Percentiles rank a stretch among this genome's conserved stretches.
These are phyloP conservation scores for Drechslerella dactyloides DNA, from an alignment of 2,329 filamentous ascomycete species.

Conservation along the genomic window DNA sequence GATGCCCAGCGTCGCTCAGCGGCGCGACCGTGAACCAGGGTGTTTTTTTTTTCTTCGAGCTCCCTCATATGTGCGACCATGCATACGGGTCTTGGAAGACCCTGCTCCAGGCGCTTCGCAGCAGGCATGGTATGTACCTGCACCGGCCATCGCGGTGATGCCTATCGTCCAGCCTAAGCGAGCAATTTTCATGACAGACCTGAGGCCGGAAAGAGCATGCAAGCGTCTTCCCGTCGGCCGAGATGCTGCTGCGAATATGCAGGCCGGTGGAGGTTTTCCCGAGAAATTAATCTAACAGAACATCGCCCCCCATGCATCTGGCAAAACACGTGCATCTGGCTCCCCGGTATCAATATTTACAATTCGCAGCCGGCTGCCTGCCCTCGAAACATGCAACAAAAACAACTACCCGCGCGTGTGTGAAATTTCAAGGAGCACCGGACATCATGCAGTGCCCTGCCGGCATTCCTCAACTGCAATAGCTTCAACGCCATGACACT, in stretches of 20 bases:
- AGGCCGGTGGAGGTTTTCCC: background rate
- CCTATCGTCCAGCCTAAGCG: background rate
- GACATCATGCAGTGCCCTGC: background rate
- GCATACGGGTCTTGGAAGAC: background rate
- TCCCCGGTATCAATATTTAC: background rate
- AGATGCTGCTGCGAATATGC: background rate
- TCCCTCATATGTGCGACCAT: background rate
- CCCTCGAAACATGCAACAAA: slow-evolving; percentile 47
- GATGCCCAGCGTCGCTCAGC: background rate
- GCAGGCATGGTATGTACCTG: background rate
- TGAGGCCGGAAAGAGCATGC: too few relatives aligned
- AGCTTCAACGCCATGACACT: slow-evolving; percentile 2
- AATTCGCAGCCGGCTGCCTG: background rate
- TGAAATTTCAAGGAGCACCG: slow-evolving; percentile 6
- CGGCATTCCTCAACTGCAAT: slow-evolving; percentile 3
- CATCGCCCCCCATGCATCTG: slow-evolving; percentile 5
- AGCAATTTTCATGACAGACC: background rate
- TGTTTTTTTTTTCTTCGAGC: background rate
- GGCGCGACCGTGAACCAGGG: background rate
- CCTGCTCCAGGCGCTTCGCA: slow-evolving; percentile 1
- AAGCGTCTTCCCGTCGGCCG: background rate
- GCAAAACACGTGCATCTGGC: background rate
- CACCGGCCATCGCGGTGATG: background rate
- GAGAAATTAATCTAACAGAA: background rate
- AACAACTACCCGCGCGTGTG: slow-evolving; percentile 47